phyloP scores from a whole-genome alignment of 495 filamentous ascomycete species.

The Stereocaulon alpinum region DNA sequence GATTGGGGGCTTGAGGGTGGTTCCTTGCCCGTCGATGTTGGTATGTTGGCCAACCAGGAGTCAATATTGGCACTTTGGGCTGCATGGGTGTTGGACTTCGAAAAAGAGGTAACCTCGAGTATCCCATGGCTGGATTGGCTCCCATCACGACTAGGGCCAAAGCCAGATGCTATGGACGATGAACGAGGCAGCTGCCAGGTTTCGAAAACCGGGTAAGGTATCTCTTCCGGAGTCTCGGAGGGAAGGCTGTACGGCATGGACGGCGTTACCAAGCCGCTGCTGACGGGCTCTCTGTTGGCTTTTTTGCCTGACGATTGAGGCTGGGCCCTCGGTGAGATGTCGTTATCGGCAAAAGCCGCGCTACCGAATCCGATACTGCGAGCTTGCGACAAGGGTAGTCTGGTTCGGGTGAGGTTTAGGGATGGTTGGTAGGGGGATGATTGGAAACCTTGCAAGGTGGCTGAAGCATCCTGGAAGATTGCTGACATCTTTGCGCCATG shows the following conservation, averaged over 20 bases:
- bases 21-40: neutral
- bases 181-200: neutral
- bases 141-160: neutral
- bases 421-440: neutral
- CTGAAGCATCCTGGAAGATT: conserved; percentile 19
- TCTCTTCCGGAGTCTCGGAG: neutral
- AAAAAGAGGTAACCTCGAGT: neutral
- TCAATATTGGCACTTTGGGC: neutral
- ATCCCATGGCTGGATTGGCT: conserved; percentile 6
- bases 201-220: neutral
- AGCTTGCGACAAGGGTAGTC: conserved; percentile 17
- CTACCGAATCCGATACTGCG: conserved; percentile 11
- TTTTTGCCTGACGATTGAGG: neutral
- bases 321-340: neutral
- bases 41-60: conserved; percentile 5
- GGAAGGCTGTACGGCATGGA: neutral
- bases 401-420: conserved; percentile 13
- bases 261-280: conserved; percentile 12
- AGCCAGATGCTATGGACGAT: neutral
- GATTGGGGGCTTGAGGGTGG: neutral
- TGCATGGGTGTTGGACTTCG: neutral
- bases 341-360: neutral
- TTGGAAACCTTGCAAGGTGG: conserved; percentile 3
- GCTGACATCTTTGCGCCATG: conserved; percentile 17
- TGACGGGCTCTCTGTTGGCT: conserved; percentile 1